phyloP scores from a whole-genome alignment of 441 rosid species.

The Syzygium syzygioides region DNA sequence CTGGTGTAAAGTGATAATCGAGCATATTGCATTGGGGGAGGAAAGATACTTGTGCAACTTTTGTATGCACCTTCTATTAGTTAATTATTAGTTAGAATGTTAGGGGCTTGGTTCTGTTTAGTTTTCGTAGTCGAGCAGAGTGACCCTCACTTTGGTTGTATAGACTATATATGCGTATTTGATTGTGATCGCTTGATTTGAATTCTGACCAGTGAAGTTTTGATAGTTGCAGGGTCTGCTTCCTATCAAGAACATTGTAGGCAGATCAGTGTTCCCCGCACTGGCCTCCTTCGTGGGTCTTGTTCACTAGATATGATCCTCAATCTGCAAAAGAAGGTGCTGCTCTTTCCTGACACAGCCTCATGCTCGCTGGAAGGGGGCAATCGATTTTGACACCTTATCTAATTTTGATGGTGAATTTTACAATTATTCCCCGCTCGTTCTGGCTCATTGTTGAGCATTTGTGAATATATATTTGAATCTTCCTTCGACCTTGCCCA shows the following conservation, averaged over 20 bases:
- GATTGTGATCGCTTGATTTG: not conserved
- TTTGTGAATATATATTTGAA: constrained; percentile 4
- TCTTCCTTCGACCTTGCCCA: not conserved
- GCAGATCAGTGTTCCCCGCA: constrained; percentile 59
- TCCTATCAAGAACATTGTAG: constrained; percentile 50
- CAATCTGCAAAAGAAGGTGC: constrained; percentile 19
- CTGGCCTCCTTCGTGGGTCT: constrained; percentile 80
- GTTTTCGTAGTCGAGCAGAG: not conserved
- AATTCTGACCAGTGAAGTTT: constrained; percentile 6
- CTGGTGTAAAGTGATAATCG: not conserved
- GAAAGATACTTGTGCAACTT: not conserved
- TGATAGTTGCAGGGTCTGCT: constrained; percentile 53
- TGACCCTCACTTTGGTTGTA: not conserved
- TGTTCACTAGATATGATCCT: constrained; percentile 40
- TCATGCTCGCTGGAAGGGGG: not conserved
- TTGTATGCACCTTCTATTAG: not conserved
- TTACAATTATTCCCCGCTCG: not conserved
- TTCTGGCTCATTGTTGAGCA: constrained; percentile 12
- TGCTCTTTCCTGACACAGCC: constrained; percentile 34
- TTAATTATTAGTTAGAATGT: not conserved
- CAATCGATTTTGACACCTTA: not conserved
- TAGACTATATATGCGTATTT: not conserved
- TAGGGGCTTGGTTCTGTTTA: not conserved
- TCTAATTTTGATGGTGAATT: not conserved
- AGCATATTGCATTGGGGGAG: not conserved